These are phyloP conservation scores for Cyclotella cryptica DNA, from an alignment of 108 stramenopile genomes.

Conservation along the genomic window DNA sequence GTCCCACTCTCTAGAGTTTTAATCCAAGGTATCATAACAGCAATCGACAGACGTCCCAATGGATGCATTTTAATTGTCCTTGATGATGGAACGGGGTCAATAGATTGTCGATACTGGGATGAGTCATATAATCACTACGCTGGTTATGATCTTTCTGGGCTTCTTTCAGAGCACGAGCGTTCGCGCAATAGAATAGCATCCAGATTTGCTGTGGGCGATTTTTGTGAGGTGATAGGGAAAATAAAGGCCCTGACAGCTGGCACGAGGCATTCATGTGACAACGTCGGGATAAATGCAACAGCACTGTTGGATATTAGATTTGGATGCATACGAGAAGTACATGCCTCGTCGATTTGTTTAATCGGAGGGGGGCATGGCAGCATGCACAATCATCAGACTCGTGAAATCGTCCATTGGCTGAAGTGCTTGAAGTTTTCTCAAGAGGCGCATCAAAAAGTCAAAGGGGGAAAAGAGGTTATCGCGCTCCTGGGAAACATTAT, in stretches of 20 bases:
- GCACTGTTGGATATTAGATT: conserved; percentile 45
- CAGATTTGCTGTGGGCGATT: conserved; percentile 58
- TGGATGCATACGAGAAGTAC: conserved; percentile 53
- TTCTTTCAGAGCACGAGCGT: conserved; percentile 29
- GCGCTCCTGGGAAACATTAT: conserved; percentile 32
- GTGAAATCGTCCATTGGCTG: conserved; percentile 53
- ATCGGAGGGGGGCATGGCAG: conserved; percentile 16
- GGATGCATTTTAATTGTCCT: conserved; percentile 64
- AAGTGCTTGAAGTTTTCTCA: conserved; percentile 45
- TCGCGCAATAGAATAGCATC: conserved; percentile 6
- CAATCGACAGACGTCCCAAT: conserved; percentile 57
- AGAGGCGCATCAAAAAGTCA: conserved; percentile 8
- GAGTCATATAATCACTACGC: conserved; percentile 10
- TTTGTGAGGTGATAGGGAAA: conserved; percentile 64
- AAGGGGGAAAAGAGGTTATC: conserved; percentile 40
- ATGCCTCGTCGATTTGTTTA: conserved; percentile 42
- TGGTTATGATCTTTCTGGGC: conserved; percentile 25
- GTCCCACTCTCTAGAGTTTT: conserved; percentile 75
- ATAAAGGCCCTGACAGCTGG: conserved; percentile 61
- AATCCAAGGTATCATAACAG: conserved; percentile 70
- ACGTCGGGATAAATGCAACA: conserved; percentile 34
- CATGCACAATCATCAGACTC: too few relatives aligned
- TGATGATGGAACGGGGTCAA: conserved; percentile 88
- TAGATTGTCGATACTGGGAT: conserved; percentile 77
- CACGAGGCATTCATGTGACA: conserved; percentile 23